phyloP scores from a whole-genome alignment of 148 eudicot genomes.

The Spergularia bocconei region DNA sequence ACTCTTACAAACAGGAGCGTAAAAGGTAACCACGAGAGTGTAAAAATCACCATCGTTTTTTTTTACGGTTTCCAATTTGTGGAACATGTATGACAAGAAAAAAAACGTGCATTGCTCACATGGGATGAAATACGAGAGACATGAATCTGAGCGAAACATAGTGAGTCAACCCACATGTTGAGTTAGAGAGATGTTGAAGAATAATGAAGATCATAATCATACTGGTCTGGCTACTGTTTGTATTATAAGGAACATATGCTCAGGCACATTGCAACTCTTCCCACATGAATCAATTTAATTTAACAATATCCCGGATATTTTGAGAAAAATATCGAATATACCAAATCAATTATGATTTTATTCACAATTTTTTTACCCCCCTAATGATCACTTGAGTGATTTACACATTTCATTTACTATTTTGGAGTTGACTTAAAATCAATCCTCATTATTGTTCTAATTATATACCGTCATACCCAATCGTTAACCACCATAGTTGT shows the following conservation, averaged over 20 bases:
- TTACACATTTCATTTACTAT: too few relatives aligned
- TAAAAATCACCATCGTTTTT: too few relatives aligned
- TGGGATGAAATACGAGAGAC: slow-evolving; percentile 14
- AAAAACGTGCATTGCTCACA: slow-evolving; percentile 18
- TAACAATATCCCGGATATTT: not conserved
- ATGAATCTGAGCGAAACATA: slow-evolving; percentile 7
- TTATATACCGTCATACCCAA: too few relatives aligned
- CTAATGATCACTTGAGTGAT: not conserved
- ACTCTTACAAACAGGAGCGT: too few relatives aligned
- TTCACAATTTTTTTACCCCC: not conserved
- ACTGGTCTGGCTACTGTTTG: slow-evolving; percentile 30
- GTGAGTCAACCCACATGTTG: slow-evolving; percentile 28
- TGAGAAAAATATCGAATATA: not conserved
- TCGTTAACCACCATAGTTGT: too few relatives aligned
- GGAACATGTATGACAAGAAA: not conserved
- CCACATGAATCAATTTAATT: slow-evolving; percentile 25
- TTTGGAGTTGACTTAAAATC: too few relatives aligned
- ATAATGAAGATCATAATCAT: not conserved
- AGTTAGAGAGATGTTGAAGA: slow-evolving; percentile 10
- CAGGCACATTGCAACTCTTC: slow-evolving; percentile 3
- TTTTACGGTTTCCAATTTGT: too few relatives aligned
- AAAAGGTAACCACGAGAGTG: too few relatives aligned
- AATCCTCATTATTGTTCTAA: too few relatives aligned
- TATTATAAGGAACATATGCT: slow-evolving; percentile 24
- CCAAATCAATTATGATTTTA: not conserved